Base-by-base conservation (phyloP, 441 rosid species). In the Erodium moschatum region DNA sequence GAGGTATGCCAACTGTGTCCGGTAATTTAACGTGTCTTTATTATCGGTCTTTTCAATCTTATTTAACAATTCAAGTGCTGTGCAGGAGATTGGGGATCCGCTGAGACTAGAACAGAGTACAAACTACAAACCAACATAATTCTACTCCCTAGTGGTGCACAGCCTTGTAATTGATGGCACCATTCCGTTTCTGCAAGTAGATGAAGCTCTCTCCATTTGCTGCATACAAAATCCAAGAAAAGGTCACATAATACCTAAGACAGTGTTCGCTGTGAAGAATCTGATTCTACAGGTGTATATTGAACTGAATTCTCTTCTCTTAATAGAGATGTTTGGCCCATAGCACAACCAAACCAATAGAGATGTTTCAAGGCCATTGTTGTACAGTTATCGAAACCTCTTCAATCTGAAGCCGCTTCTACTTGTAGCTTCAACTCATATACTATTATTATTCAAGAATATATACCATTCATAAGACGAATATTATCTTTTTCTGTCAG, bases 41-140 rank as follows among this genome's bases (percentile, higher is more conserved):
- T 46, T 16, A 38, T 10, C 9, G 58, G 31, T 72, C 19, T 46
- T 52, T 40, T 20, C 21, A 21, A 12, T 33, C 6, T 42, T 4
- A 20, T 21, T 64, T 6, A 16, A 46, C 65, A 18, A 72, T 48
- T 61, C 21, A 69, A 73, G 52, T 66, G 60, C 58, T 10, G 2
- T 10, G 2, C 74, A 84, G 90, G 86, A 85, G 83, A 77, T 19
- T 81, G 80, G 87, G 84, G 54, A 76, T 87, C 70, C 38, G 84
- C 62, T 81, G 73, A 79, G 67, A 56, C 67, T 33, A 46, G n/a
- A 50, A 74, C 5, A 54, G 67, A 38, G 63, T 69, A 52, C 33
- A 44, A 38, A 35, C 58, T 31, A 69, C 18, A 10, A 40, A 40
- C 44, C 44, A 40, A 40, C 9, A 29, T 31, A 27, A 27, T 40